Percentiles rank a stretch among this genome's conserved stretches.
phyloP scores from a whole-genome alignment of 225 moss, liverwort and hornwort genomes.

The Physcomitrium patens region DNA sequence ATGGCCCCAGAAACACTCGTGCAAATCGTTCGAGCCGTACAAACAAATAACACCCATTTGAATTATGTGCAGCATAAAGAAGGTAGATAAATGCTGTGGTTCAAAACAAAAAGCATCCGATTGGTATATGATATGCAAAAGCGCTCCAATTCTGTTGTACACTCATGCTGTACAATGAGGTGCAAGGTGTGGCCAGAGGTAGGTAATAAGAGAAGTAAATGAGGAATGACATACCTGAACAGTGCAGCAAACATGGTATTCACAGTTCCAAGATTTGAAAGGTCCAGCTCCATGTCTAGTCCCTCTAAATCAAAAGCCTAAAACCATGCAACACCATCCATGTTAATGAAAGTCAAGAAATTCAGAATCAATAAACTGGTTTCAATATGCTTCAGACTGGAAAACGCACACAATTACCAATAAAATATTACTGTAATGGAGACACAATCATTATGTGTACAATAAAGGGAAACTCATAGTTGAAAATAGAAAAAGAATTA shows the following conservation, averaged over 20 bases:
- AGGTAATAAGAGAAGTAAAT: neutral
- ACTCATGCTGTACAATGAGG: too few species aligned
- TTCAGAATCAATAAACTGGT: slow-evolving; percentile 1
- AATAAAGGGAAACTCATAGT: neutral
- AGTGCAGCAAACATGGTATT: slow-evolving; percentile 98
- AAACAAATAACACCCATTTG: too few species aligned
- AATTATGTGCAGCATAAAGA: too few species aligned
- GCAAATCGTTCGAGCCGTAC: too few species aligned
- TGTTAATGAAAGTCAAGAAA: neutral
- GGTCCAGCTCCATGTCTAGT: slow-evolving; percentile 95
- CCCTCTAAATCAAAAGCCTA: slow-evolving; percentile 96
- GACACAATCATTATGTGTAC: neutral
- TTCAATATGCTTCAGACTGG: neutral
- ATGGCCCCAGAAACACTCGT: neutral
- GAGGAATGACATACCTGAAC: slow-evolving; percentile 66
- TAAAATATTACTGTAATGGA: neutral
- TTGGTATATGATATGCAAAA: too few species aligned
- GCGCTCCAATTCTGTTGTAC: too few species aligned
- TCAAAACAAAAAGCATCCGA: too few species aligned
- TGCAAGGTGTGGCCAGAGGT: neutral
- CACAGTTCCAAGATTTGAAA: slow-evolving; percentile 92
- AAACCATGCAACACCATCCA: slow-evolving; percentile 24
- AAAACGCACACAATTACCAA: neutral
- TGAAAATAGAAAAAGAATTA: neutral
- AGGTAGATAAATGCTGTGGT: too few species aligned